Conservation (phyloP, 2,329 filamentous ascomycete species). For the Spiromastix sp. region DNA sequence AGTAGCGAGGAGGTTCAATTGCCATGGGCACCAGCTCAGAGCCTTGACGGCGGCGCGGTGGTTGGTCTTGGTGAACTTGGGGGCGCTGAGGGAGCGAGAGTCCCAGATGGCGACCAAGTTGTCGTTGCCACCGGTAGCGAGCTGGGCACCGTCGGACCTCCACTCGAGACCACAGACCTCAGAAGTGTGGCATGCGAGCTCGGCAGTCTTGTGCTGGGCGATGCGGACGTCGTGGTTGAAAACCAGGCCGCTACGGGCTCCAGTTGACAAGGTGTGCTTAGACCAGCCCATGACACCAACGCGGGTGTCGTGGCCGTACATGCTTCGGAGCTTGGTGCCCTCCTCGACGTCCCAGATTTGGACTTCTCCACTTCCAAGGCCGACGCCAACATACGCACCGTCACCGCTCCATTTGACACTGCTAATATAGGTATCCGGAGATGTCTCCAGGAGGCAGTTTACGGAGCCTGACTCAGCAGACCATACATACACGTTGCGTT, state of each 20-base stretch:
- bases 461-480: constrained; percentile 89
- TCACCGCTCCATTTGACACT: constrained; percentile 99
- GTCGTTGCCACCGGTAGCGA: constrained; percentile 96
- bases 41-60: constrained; percentile 98
- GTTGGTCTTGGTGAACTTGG: constrained; percentile 99
- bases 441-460: constrained; percentile 76
- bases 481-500: constrained; percentile 97
- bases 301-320: constrained; percentile 94
- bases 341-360: constrained; percentile 99
- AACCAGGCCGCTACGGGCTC: constrained; percentile 85
- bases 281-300: constrained; percentile 99
- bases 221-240: constrained; percentile 98
- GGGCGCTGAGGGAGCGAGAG: constrained; percentile 79
- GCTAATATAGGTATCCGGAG: constrained; percentile 87
- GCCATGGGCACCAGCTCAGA: constrained; percentile 97
- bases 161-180: constrained; percentile 98
- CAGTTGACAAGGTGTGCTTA: constrained; percentile 94
- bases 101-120: constrained; percentile 99
- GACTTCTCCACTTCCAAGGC: constrained; percentile 88
- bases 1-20: constrained; percentile 90
- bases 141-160: constrained; percentile 91
- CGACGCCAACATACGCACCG: constrained; percentile 90
- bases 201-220: constrained; percentile 93
- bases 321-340: constrained; percentile 88
- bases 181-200: constrained; percentile 92